Conservation (phyloP, 371 early-diverging fungal genomes). For the Mortierella polycephala region DNA sequence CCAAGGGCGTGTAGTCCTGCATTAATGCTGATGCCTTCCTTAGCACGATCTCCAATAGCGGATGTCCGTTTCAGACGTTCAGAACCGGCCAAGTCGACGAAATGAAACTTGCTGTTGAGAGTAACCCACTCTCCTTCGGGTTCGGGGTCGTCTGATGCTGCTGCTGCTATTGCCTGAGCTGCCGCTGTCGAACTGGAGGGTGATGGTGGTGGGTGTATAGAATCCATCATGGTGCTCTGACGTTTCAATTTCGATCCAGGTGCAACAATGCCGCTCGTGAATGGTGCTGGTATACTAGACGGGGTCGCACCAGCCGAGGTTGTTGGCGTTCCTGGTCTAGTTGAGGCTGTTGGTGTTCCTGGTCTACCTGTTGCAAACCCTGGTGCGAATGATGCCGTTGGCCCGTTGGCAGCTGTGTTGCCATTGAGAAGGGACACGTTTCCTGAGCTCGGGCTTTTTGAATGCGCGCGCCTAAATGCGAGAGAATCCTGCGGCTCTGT, state of each 20-base stretch:
- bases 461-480: conserved; percentile 14
- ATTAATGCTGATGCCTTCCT: conserved; percentile 99
- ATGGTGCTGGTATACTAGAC: conserved; percentile 46
- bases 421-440: not conserved
- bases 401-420: not conserved
- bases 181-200: not conserved
- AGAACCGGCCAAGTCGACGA: conserved; percentile 99
- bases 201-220: not conserved
- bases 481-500: conserved; percentile 15
- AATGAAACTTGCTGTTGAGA: conserved; percentile 94
- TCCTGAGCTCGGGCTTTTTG: conserved; percentile 16
- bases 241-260: conserved; percentile 48
- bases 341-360: not conserved
- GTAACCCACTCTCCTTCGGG: conserved; percentile 65
- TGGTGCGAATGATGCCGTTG: not conserved
- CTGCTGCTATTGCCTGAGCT: not conserved
- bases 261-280: conserved; percentile 44
- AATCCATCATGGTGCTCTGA: conserved; percentile 33
- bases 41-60: conserved; percentile 93
- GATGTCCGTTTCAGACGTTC: conserved; percentile 98
- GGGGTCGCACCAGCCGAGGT: conserved; percentile 5
- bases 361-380: not conserved
- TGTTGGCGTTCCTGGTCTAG: conserved; percentile 54
- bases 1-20: conserved; percentile 97
- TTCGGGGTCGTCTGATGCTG: conserved; percentile 25